Conservation (phyloP, 1,284 basidiomycete species). For the Ceratobasidium sp. region DNA sequence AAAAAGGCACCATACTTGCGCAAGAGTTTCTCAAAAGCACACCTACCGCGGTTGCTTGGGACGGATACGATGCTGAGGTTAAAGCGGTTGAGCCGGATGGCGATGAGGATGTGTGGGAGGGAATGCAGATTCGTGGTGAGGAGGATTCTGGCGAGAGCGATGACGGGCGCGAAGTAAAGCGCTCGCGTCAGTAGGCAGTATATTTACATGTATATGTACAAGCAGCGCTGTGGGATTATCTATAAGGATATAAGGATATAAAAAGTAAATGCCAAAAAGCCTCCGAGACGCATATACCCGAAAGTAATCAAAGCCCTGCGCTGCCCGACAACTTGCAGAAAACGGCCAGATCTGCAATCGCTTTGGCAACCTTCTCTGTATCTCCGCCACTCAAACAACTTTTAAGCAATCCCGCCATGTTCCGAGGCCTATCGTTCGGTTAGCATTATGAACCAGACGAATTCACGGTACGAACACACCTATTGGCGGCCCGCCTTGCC, state of each 20-base stretch:
- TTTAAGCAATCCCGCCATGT: constrained; percentile 27
- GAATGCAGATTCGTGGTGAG: constrained; percentile 57
- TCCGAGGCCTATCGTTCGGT: constrained; percentile 17
- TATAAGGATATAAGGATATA: background rate
- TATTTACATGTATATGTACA: constrained; percentile 7
- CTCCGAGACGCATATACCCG: background rate
- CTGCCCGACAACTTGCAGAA: constrained; percentile 25
- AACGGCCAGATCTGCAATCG: constrained; percentile 16
- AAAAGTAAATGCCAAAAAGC: background rate
- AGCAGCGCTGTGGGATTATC: background rate
- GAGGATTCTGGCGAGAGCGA: constrained; percentile 54
- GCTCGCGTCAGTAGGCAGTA: constrained; percentile 2
- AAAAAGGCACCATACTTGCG: constrained; percentile 75
- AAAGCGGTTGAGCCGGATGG: constrained; percentile 51
- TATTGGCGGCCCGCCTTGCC: constrained; percentile 39
- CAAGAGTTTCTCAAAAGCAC: constrained; percentile 76
- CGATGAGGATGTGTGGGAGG: constrained; percentile 63
- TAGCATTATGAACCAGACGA: background rate
- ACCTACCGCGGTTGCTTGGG: constrained; percentile 67
- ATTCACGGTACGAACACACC: constrained; percentile 21
- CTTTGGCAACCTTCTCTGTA: background rate
- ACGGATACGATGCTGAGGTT: constrained; percentile 54
- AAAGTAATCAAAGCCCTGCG: background rate
- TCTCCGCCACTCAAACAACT: constrained; percentile 9
- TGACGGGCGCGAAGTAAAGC: constrained; percentile 47